These are phyloP conservation scores for Hyphopichia fennica DNA, from an alignment of 1,139 yeast genomes.

Conservation along the genomic window DNA sequence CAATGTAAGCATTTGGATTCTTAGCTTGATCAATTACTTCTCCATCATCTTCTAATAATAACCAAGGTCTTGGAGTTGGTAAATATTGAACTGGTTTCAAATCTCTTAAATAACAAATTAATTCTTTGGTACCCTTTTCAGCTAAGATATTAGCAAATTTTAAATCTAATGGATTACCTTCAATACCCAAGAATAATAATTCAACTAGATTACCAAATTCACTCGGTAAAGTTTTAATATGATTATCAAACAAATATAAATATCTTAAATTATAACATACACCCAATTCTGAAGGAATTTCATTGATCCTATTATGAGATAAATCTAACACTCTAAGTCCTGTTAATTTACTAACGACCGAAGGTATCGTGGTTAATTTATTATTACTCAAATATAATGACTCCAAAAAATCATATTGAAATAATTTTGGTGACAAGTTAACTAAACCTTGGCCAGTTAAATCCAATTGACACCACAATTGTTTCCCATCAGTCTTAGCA, in stretches of 20 bases:
- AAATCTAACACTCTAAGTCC: constrained; percentile 83
- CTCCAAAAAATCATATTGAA: constrained; percentile 82
- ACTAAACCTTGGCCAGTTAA: constrained; percentile 85
- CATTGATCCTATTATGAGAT: constrained; percentile 70
- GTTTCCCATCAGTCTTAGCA: constrained; percentile 68
- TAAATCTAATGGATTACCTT: constrained; percentile 84
- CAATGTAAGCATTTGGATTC: constrained; percentile 32
- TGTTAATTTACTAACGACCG: constrained; percentile 64
- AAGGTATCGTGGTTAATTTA: constrained; percentile 67
- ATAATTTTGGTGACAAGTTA: constrained; percentile 68
- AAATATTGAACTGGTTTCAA: constrained; percentile 62
- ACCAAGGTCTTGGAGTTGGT: constrained; percentile 81
- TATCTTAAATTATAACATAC: constrained; percentile 77
- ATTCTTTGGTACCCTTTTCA: constrained; percentile 82
- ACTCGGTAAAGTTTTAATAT: constrained; percentile 70
- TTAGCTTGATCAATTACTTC: constrained; percentile 49
- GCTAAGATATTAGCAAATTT: constrained; percentile 67
- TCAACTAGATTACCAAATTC: constrained; percentile 88
- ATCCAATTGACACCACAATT: constrained; percentile 94
- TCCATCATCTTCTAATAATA: constrained; percentile 74
- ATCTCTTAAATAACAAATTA: constrained; percentile 80
- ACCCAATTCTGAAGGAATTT: constrained; percentile 81
- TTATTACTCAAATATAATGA: constrained; percentile 87
- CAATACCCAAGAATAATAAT: constrained; percentile 84
- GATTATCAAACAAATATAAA: constrained; percentile 85